Percentiles rank a stretch among this genome's conserved stretches.
These are phyloP conservation scores for Aegilops speltoides DNA, from an alignment of 176 grass and related monocot species.

Conservation along the genomic window DNA sequence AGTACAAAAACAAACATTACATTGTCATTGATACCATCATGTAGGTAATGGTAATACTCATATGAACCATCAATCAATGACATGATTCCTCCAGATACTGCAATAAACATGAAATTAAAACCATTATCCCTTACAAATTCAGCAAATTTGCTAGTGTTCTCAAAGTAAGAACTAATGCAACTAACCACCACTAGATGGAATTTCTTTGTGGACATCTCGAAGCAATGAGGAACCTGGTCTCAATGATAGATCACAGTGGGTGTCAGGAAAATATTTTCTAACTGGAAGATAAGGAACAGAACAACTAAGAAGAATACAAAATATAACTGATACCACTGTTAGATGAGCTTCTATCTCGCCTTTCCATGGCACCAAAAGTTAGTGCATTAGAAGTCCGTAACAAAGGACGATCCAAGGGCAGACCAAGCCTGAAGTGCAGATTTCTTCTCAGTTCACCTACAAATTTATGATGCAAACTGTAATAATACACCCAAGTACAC, in stretches of 20 bases:
- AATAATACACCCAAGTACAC: not conserved
- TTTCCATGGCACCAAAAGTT: conserved; percentile 42
- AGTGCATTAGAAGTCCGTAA: conserved; percentile 78
- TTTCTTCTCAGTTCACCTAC: conserved; percentile 79
- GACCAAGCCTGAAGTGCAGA: conserved; percentile 75
- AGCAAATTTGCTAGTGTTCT: not conserved
- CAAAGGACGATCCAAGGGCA: conserved; percentile 87
- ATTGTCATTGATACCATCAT: conserved; percentile 83
- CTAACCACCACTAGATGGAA: conserved; percentile 81
- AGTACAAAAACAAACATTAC: conserved; percentile 47
- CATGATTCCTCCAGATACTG: conserved; percentile 79
- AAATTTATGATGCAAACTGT: conserved; percentile 5
- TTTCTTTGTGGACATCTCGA: conserved; percentile 73
- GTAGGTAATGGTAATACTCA: conserved; percentile 98
- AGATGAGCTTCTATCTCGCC: conserved; percentile 24
- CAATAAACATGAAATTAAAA: conserved; percentile 37
- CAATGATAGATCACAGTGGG: not conserved
- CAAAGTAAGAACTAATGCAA: conserved; percentile 26
- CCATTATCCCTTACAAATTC: conserved; percentile 22
- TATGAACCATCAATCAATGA: conserved; percentile 92
- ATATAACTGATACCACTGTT: conserved; percentile 39
- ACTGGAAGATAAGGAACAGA: not conserved
- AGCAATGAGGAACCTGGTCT: conserved; percentile 63
- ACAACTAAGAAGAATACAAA: conserved; percentile 2
- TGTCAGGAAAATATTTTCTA: conserved; percentile 19